Evolutionary conservation across 108 stramenopile species (phyloP), one percentile per base, ranked within the genome.

Genomic region (Cyclotella cryptica): DNA sequence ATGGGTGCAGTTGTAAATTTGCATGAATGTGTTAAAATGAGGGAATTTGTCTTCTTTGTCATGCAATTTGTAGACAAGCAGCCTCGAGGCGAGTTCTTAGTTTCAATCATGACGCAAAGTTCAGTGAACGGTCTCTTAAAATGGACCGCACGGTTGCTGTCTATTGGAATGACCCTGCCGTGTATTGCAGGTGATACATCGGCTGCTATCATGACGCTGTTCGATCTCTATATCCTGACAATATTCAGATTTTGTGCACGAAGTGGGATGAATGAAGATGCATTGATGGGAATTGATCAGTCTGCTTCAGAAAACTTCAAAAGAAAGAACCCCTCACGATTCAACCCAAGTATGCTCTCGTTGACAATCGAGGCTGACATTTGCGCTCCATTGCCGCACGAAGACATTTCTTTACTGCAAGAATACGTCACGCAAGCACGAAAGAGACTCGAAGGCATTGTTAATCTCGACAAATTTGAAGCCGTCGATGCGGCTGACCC

Each of bases 201-300:
- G 17, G 64, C 62, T 21, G 90, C 86, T 14, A 49, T 93, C 13
- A 64, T 51, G 39, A 92, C 87, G 46, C 63, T 92, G 0, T 82
- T 72, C 60, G 90, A 95, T 85, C 87, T 95, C 26, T 95, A 90
- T 66, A 55, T 90, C 69, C 89, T 91, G 9, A 93, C 94, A 8
- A 90, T 91, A 11, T 89, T 95, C 60, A 90, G 94, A 7, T 57
- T 95, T 39, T 95, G 92, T 72, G 51, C 71, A 12, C 77, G 89
- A 11, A 90, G 69, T 52, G 73, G 66, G 51, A 68, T 45, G 30
- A 89, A 92, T 54, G 94, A 95, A 81, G 66, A 84, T 42, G 62
- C 87, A 11, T 29, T 90, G 49, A 81, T 92, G 3, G 93, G 91
- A 29, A 62, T 72, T 13, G 60, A 39, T 10, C 58, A 74, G 59